phyloP scores from a whole-genome alignment of 192 early-diverging fungal genomes.

The Ambispora gerdemannii region DNA sequence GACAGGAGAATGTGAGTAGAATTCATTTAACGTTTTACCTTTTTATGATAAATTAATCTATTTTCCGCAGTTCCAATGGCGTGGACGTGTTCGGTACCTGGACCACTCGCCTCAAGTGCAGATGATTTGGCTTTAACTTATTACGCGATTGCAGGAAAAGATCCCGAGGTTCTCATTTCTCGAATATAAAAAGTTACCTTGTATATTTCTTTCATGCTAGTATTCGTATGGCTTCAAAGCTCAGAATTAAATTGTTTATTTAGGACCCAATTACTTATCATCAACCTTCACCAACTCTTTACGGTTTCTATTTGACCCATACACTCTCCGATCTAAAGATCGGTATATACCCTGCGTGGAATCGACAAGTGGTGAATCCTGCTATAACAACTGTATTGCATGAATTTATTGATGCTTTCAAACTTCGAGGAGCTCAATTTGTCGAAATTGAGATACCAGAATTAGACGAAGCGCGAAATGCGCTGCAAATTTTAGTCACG shows the following conservation, averaged over 20 bases:
- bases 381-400: conserved; percentile 34
- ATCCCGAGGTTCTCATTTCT: conserved; percentile 41
- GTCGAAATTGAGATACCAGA: conserved; percentile 62
- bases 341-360: conserved; percentile 55
- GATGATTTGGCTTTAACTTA: conserved; percentile 68
- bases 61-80: conserved; percentile 40
- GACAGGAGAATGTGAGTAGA: conserved; percentile 50
- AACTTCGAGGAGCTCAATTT: conserved; percentile 55
- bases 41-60: neutral
- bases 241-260: no score
- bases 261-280: conserved; percentile 45
- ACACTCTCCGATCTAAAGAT: conserved; percentile 53
- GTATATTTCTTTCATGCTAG: no score
- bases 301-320: conserved; percentile 23
- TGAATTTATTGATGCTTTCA: conserved; percentile 35
- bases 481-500: conserved; percentile 62
- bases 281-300: conserved; percentile 52
- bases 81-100: conserved; percentile 55
- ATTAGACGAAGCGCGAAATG: conserved; percentile 50
- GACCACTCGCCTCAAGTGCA: conserved; percentile 68
- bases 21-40: neutral
- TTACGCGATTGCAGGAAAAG: conserved; percentile 58
- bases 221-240: neutral
- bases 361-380: conserved; percentile 39
- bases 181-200: neutral